Base-by-base conservation (phyloP, 139 green algal species). In the Chlorella sp. region DNA sequence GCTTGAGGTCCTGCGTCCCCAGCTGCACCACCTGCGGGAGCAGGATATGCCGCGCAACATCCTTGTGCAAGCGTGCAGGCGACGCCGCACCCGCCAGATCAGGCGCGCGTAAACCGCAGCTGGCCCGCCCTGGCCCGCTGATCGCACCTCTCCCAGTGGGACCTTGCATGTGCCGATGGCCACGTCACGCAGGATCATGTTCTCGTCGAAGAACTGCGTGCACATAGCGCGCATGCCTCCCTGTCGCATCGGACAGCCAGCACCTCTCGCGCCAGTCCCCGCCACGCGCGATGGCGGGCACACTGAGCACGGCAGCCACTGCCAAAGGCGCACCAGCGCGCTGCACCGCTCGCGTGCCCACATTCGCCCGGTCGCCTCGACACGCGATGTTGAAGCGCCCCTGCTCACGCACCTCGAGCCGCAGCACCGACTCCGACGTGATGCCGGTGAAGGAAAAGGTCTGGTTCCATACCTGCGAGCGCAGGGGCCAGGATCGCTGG, bases 181-280 rank as follows among this genome's bases (percentile, higher is more conserved):
- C 5, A 78, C 72, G 51, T 84, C 78, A 2, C 78, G 60, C 31
- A 84, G 72, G 0, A 84, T 63, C 4, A 84, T 67, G 66, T 80
- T 84, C 65, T 80, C 74, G n/a, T 84, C 74, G n/a, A 76, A 84
- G 66, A 84, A 80, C 78, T 84, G 78, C 70, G 10, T 1, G 51
- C 35, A 6, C 2, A 22, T 4, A 33, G 5, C 31, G 31, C 22
- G 3, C 3, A 24, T 2, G 31, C 24, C 14, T 35, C 20, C 14
- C 33, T 77, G 1, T 2, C 2, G 51, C 51, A 26, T 55, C 4
- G 3, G 2, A 1, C 34, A 17, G 26, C 14, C n/a, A 30, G 10
- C 68, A 42, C n/a, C n/a, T n/a, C n/a, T n/a, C n/a, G n/a, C n/a
- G n/a, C n/a, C n/a, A n/a, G n/a, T n/a, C n/a, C n/a, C n/a, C n/a